Percentiles rank a stretch among this genome's conserved stretches.
Conservation (phyloP, 345 rosid species). For the Camelina laxa region DNA sequence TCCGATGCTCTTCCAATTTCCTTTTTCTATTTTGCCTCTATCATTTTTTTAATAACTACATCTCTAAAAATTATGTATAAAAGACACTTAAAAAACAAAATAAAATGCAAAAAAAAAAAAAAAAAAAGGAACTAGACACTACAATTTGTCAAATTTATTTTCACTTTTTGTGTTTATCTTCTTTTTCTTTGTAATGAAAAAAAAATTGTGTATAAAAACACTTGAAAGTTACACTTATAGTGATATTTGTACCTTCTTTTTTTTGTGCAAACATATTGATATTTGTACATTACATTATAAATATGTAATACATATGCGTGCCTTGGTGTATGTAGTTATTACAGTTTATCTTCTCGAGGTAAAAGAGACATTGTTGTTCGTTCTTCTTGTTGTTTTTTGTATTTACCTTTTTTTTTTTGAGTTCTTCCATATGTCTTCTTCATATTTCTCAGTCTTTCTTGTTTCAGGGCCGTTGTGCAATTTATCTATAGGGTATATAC, state of each 20-base stretch:
- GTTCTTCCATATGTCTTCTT: slow-evolving; percentile 49
- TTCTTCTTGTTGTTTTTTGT: slow-evolving; percentile 51
- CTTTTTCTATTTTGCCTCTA: slow-evolving; percentile 10
- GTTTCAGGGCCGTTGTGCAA: slow-evolving; percentile 42
- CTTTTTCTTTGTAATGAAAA: not conserved
- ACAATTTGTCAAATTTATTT: slow-evolving; percentile 6
- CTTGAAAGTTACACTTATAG: not conserved
- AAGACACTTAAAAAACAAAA: not conserved
- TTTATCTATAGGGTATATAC: slow-evolving; percentile 14
- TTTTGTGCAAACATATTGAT: no score
- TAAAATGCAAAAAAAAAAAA: no score
- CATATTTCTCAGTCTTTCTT: slow-evolving; percentile 30
- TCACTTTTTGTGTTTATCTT: not conserved
- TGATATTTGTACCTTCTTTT: not conserved
- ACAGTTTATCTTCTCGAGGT: slow-evolving; percentile 46
- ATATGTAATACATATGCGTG: slow-evolving; percentile 19
- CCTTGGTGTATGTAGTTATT: slow-evolving; percentile 27
- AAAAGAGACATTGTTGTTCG: slow-evolving; percentile 53
- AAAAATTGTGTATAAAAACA: not conserved
- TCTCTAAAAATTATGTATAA: not conserved
- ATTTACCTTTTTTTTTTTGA: slow-evolving; percentile 42
- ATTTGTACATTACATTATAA: not conserved
- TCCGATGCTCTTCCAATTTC: slow-evolving; percentile 49
- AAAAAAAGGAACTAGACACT: not conserved
- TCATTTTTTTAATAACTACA: slow-evolving; percentile 1